phyloP scores from a whole-genome alignment of 768 basidiomycete genomes.

The Pulveroboletus sp. region DNA sequence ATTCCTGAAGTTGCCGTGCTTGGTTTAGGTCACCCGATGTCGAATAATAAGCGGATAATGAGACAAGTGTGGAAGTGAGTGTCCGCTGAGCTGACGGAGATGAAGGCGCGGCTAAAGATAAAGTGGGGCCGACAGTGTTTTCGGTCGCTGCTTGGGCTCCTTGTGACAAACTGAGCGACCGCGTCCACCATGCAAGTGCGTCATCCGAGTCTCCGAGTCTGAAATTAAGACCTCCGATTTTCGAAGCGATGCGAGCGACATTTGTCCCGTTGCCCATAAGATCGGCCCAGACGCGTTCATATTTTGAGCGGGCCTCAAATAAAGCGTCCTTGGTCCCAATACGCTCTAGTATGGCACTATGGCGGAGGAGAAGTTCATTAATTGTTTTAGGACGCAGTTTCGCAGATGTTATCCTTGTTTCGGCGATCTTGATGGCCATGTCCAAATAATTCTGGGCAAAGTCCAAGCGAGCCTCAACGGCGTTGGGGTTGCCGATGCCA shows the following conservation, averaged over 20 bases:
- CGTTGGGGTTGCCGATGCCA: constrained; percentile 35
- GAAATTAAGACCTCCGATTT: constrained; percentile 62
- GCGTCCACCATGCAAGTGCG: constrained; percentile 66
- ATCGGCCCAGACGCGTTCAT: constrained; percentile 54
- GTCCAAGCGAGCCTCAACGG: constrained; percentile 52
- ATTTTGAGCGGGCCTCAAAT: constrained; percentile 50
- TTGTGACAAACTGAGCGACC: constrained; percentile 45
- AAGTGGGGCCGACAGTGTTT: constrained; percentile 14
- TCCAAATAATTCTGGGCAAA: constrained; percentile 51
- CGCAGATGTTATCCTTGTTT: constrained; percentile 34
- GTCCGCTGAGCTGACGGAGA: constrained; percentile 63
- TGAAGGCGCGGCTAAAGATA: constrained; percentile 41
- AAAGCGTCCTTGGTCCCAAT: constrained; percentile 50
- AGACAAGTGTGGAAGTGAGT: constrained; percentile 55
- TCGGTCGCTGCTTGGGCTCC: constrained; percentile 26
- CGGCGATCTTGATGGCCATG: constrained; percentile 44
- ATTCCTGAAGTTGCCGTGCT: constrained; percentile 55
- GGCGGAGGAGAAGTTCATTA: constrained; percentile 49
- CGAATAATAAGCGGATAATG: constrained; percentile 68
- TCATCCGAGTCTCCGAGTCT: constrained; percentile 49
- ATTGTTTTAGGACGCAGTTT: constrained; percentile 48
- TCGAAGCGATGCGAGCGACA: constrained; percentile 54
- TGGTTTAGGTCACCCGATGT: constrained; percentile 49
- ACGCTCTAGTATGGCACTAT: constrained; percentile 55
- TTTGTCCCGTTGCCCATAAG: constrained; percentile 37